These are phyloP conservation scores for Antarctomyces pellizariae DNA, from an alignment of 495 filamentous ascomycete genomes.

Conservation along the genomic window DNA sequence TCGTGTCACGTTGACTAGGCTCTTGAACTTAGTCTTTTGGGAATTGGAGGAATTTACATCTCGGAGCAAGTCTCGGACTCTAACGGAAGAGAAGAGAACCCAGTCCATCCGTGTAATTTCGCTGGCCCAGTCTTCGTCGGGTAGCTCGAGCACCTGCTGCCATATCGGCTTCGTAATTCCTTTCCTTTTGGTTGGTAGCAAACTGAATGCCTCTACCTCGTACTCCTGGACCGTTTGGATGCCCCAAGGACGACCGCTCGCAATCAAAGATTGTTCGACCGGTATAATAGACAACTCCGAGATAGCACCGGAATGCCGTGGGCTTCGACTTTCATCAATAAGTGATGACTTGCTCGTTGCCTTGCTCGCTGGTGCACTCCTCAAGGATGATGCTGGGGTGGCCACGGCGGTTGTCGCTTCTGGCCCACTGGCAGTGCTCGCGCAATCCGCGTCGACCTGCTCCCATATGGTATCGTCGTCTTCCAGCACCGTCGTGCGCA, in stretches of 20 bases:
- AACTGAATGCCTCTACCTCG: slow-evolving; percentile 40
- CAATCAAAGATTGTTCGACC: slow-evolving; percentile 6
- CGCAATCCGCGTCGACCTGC: slow-evolving; percentile 30
- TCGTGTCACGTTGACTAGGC: slow-evolving; percentile 65
- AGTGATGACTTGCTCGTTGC: slow-evolving; percentile 19
- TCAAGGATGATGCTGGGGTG: slow-evolving; percentile 2
- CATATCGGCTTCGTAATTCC: slow-evolving; percentile 57
- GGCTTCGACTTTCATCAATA: slow-evolving; percentile 20
- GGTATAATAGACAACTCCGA: slow-evolving; percentile 17
- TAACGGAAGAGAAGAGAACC: slow-evolving; percentile 90
- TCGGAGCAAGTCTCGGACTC: slow-evolving; percentile 79
- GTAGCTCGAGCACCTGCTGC: slow-evolving; percentile 57
- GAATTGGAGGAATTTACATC: slow-evolving; percentile 57
- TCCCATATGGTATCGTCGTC: slow-evolving; percentile 71
- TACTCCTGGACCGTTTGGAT: slow-evolving; percentile 45
- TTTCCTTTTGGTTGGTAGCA: slow-evolving; percentile 35
- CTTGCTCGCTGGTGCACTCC: slow-evolving; percentile 11
- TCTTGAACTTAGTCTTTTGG: slow-evolving; percentile 53
- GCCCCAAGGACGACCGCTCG: slow-evolving; percentile 8
- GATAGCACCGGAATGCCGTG: slow-evolving; percentile 19
- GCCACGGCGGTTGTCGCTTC: slow-evolving; percentile 3
- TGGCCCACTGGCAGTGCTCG: slow-evolving; percentile 7
- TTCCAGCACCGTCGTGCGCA: slow-evolving; percentile 38
- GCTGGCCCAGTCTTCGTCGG: slow-evolving; percentile 62
- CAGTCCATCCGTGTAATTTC: slow-evolving; percentile 93